phyloP scores from a whole-genome alignment of 345 rosid species.

The Hirschfeldia incana region DNA sequence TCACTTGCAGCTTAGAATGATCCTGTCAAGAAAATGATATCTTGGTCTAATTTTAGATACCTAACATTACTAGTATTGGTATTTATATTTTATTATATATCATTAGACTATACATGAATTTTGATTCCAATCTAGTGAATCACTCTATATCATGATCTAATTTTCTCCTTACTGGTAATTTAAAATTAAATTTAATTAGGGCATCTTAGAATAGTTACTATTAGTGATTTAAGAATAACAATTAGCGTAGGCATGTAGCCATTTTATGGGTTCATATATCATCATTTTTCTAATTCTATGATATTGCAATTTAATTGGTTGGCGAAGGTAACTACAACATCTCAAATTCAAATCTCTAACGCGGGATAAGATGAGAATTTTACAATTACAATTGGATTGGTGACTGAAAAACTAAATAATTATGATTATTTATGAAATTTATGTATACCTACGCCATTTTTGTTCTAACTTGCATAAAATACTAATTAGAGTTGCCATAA shows the following conservation, averaged over 20 bases:
- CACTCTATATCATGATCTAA: neutral
- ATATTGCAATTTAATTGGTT: neutral
- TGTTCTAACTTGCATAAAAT: neutral
- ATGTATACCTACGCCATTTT: neutral
- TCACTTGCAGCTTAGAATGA: conserved; percentile 2
- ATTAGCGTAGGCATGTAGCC: neutral
- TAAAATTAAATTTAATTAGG: neutral
- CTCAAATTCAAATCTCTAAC: neutral
- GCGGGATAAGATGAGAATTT: neutral
- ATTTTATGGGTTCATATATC: neutral
- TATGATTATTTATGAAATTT: neutral
- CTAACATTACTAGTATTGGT: conserved; percentile 11
- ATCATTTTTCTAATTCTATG: neutral
- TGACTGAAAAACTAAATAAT: neutral
- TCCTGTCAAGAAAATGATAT: conserved; percentile 17
- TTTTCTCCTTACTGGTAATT: neutral
- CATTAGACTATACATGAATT: conserved; percentile 6
- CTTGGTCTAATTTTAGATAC: conserved; percentile 20
- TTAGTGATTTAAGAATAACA: neutral
- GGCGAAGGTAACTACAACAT: neutral
- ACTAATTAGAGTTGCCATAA: neutral
- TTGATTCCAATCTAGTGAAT: conserved; percentile 25
- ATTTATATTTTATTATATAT: neutral
- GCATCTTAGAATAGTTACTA: neutral
- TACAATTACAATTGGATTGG: neutral